Percentiles rank a stretch among this genome's conserved stretches.
Evolutionary conservation across 73 alveolate species (phyloP).

Genomic region (Paramecium caudatum): DNA sequence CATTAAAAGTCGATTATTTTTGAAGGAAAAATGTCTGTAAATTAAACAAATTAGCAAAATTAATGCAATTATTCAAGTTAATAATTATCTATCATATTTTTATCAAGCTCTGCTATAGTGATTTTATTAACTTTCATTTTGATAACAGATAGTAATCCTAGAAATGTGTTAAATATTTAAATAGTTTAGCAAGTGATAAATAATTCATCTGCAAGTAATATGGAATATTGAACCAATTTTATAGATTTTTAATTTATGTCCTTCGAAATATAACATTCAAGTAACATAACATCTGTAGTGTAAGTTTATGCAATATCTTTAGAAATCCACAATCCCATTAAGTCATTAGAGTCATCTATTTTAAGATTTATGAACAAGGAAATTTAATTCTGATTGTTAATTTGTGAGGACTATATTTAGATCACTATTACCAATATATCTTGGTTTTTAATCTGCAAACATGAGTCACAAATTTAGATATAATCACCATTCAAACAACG

Average conservation of each 20-base stretch:
- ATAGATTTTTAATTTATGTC: neutral
- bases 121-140: neutral
- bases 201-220: constrained; percentile 34
- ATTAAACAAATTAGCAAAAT: neutral
- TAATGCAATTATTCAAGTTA: neutral
- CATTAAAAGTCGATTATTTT: neutral
- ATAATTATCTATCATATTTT: neutral
- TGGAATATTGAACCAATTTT: neutral
- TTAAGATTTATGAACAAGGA: neutral
- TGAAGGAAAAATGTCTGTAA: neutral
- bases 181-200: constrained; percentile 14
- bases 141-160: neutral
- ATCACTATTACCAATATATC: neutral
- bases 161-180: neutral
- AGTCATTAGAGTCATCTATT: neutral
- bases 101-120: neutral
- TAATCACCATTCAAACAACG: constrained; percentile 13
- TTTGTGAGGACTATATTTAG: neutral
- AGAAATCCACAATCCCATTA: constrained; percentile 1
- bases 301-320: neutral
- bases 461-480: neutral
- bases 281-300: neutral
- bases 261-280: constrained; percentile 13
- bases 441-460: neutral
- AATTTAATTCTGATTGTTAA: constrained; percentile 16